These are phyloP conservation scores for Phytophthora podocarpi DNA, from an alignment of 352 stramenopile genomes.

Conservation along the genomic window DNA sequence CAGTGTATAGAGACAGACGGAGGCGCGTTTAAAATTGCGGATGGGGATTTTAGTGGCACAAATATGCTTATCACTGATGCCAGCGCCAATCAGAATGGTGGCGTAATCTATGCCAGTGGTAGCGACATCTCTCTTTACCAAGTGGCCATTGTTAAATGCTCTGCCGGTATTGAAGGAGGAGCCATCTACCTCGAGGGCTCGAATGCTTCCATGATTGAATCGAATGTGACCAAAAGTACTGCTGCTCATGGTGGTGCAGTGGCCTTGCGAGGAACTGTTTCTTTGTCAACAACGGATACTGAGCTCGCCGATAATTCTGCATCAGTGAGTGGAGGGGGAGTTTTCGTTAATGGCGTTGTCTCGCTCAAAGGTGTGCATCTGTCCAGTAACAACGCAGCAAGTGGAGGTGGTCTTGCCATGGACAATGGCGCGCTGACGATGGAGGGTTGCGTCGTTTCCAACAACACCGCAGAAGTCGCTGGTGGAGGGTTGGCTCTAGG, in stretches of 20 bases:
- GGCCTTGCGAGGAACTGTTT: slow-evolving; percentile 13
- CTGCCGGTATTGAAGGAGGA: slow-evolving; percentile 33
- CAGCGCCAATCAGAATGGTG: slow-evolving; percentile 29
- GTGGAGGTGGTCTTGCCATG: slow-evolving; percentile 29
- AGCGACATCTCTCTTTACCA: slow-evolving; percentile 22
- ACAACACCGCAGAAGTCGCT: slow-evolving; percentile 16
- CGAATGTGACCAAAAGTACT: slow-evolving; percentile 29
- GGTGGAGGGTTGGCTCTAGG: slow-evolving; percentile 24
- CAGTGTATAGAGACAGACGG: slow-evolving; percentile 34
- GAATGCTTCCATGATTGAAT: slow-evolving; percentile 19
- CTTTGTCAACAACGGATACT: slow-evolving; percentile 9
- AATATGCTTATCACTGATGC: slow-evolving; percentile 34
- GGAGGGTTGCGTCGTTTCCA: slow-evolving; percentile 6
- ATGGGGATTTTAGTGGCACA: slow-evolving; percentile 17
- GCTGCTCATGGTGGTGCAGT: slow-evolving; percentile 34
- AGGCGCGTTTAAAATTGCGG: slow-evolving; percentile 27
- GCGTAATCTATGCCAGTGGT: slow-evolving; percentile 26
- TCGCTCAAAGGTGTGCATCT: slow-evolving; percentile 12
- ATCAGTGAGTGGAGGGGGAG: slow-evolving; percentile 24
- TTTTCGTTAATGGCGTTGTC: slow-evolving; percentile 15
- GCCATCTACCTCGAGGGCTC: slow-evolving; percentile 33
- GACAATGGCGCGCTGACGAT: slow-evolving; percentile 18
- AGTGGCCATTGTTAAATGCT: slow-evolving; percentile 13
- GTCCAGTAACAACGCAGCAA: slow-evolving; percentile 12
- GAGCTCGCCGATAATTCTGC: slow-evolving; percentile 25